Evolutionary conservation across 1,139 yeast species (phyloP), one percentile per base, ranked within the genome.

Genomic region (Hansenula anomala): DNA sequence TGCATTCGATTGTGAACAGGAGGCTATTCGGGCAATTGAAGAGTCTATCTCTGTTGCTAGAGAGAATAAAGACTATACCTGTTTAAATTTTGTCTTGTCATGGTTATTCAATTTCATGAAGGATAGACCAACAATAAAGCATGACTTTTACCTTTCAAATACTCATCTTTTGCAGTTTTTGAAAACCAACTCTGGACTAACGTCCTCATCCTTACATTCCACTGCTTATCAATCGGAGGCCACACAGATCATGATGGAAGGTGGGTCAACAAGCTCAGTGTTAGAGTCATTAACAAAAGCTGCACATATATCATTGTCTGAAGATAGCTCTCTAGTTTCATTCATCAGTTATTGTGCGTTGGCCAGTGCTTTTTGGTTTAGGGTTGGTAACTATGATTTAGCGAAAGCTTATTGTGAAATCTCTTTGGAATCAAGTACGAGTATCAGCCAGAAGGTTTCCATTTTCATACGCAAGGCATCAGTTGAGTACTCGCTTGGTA

Each of bases 41-140:
- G 97, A 89, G 55, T 94, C 97, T 0, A 83, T 89, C 4, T 71
- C 86, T 4, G 90, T 89, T 2, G 96, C 96, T 0, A 67, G 97
- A 49, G 96, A 89, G 53, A 82, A 85, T 51, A 81, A 80, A 47
- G 96, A 89, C 57, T 71, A 76, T 43, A 66, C 72, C 12, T 86
- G 95, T 16, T 66, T 89, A 30, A 83, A 88, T 14, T 81, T 80
- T 48, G 73, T 89, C n/a, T 64, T 88, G 34, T 74, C 90, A 9
- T 87, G 96, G 95, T 66, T 88, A 1, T 80, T 80, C 53, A 75
- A 80, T 45, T 85, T 85, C 47, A 69, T 86, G 55, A 77, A 77
- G 44, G 74, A 75, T 45, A 73, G 80, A 47, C 95, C 96, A 0
- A 69, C 74, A 28, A 58, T 80, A 49, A 66, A 71, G 4, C 70